Evolutionary conservation across 164 flowering plant species (phyloP).

Genomic region (Magnolia kwangsiensis): DNA sequence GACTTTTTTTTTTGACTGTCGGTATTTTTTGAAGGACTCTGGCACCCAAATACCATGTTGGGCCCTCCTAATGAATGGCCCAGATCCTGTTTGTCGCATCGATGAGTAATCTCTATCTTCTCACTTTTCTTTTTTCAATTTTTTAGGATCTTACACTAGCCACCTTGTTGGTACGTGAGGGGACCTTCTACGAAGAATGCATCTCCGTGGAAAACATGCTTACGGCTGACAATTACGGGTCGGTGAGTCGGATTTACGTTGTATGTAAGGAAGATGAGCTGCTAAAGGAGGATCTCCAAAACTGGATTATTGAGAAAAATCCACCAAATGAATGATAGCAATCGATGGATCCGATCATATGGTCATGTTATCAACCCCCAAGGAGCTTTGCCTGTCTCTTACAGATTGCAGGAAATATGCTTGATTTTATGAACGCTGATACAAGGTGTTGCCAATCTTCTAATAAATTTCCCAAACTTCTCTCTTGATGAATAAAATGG

Average conservation of each 20-base stretch:
- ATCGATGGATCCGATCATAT: constrained; percentile 31
- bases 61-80: too few relatives aligned
- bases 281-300: constrained; percentile 20
- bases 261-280: constrained; percentile 14
- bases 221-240: constrained; percentile 19
- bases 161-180: constrained; percentile 9
- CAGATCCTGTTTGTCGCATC: too few relatives aligned
- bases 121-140: too few relatives aligned
- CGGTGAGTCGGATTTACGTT: constrained; percentile 17
- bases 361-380: constrained; percentile 42
- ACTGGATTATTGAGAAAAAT: constrained; percentile 18
- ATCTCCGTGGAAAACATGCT: background rate
- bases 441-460: too few relatives aligned
- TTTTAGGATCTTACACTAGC: constrained; percentile 18
- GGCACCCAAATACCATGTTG: too few relatives aligned
- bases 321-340: constrained; percentile 27
- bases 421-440: background rate
- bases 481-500: too few relatives aligned
- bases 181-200: background rate
- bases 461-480: too few relatives aligned
- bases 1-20: too few relatives aligned
- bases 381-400: constrained; percentile 22
- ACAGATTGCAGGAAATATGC: constrained; percentile 13
- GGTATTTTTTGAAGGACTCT: too few relatives aligned
- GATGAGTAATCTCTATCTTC: too few relatives aligned